Conservation (phyloP, 192 early-diverging fungal species). For the Backusella macrospora region DNA sequence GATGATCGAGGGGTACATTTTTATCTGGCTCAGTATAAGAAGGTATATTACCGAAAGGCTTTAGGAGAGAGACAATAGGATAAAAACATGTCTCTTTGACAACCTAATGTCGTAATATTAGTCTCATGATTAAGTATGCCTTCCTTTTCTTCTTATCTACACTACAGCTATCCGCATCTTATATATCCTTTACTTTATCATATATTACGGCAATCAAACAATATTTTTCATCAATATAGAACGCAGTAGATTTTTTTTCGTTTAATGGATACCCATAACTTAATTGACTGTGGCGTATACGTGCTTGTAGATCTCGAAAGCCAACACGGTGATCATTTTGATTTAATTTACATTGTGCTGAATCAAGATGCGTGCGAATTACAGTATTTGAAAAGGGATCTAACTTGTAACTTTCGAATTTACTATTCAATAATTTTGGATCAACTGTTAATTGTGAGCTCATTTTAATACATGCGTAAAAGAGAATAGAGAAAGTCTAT, state of each 20-base stretch:
- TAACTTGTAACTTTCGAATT: conserved; percentile 78
- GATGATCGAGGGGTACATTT: conserved; percentile 7
- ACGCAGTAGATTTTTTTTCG: conserved; percentile 23
- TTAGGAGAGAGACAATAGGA: conserved; percentile 9
- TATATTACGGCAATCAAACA: conserved; percentile 39
- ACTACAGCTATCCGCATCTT: not conserved
- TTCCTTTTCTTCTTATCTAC: not conserved
- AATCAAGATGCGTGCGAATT: conserved; percentile 29
- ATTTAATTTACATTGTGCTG: conserved; percentile 40
- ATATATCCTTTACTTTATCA: conserved; percentile 36
- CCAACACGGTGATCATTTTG: conserved; percentile 53
- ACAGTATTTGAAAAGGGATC: conserved; percentile 50
- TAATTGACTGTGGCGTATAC: conserved; percentile 70
- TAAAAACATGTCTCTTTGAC: conserved; percentile 10
- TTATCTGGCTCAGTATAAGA: conserved; percentile 31
- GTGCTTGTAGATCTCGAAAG: conserved; percentile 64
- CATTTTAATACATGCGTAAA: not conserved
- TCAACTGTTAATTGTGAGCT: conserved; percentile 25
- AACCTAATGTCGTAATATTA: not conserved
- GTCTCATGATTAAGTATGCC: not conserved
- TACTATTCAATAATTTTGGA: conserved; percentile 54
- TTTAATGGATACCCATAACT: conserved; percentile 44
- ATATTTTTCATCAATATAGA: conserved; percentile 45
- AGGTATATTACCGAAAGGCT: conserved; percentile 27
- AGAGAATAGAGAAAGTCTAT: too few relatives aligned